Evolutionary conservation across 331 rosid species (phyloP).

Genomic region (Phaseolus coccineus): DNA sequence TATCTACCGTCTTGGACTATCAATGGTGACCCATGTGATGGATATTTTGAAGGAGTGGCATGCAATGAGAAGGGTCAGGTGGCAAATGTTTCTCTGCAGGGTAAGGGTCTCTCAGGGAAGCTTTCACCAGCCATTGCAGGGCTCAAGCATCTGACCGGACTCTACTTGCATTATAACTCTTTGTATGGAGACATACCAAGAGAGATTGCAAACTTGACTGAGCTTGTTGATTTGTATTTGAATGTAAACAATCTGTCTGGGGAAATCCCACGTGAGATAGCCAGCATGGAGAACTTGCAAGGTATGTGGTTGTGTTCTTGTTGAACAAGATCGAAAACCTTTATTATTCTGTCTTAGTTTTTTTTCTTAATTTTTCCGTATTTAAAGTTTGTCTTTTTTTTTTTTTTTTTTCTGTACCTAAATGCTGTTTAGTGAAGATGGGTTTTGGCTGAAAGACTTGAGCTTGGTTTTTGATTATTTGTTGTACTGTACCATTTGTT

Average conservation of each 20-base stretch:
- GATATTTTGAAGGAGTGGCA: constrained; percentile 77
- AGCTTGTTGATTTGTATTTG: constrained; percentile 79
- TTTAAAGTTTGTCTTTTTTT: constrained; percentile 2
- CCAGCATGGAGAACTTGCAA: constrained; percentile 69
- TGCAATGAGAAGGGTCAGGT: constrained; percentile 78
- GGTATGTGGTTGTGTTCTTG: constrained; percentile 52
- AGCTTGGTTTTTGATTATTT: constrained; percentile 41
- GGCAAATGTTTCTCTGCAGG: constrained; percentile 78
- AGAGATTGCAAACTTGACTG: constrained; percentile 68
- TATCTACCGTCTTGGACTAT: constrained; percentile 72
- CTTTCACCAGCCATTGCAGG: constrained; percentile 82
- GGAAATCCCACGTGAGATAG: constrained; percentile 72
- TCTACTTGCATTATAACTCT: constrained; percentile 86
- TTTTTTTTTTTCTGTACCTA: constrained; percentile 2
- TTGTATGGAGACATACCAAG: constrained; percentile 72
- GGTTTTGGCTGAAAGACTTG: constrained; percentile 31
- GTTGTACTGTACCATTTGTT: neutral
- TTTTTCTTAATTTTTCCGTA: neutral
- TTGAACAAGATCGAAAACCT: neutral
- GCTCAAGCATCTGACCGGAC: constrained; percentile 82
- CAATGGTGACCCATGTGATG: constrained; percentile 69
- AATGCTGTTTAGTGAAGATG: constrained; percentile 7
- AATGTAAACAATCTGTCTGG: constrained; percentile 84
- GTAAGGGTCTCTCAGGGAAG: constrained; percentile 75
- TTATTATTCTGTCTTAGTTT: neutral